phyloP scores from a whole-genome alignment of 2,329 filamentous ascomycete species.

The Trichoderma sp. region DNA sequence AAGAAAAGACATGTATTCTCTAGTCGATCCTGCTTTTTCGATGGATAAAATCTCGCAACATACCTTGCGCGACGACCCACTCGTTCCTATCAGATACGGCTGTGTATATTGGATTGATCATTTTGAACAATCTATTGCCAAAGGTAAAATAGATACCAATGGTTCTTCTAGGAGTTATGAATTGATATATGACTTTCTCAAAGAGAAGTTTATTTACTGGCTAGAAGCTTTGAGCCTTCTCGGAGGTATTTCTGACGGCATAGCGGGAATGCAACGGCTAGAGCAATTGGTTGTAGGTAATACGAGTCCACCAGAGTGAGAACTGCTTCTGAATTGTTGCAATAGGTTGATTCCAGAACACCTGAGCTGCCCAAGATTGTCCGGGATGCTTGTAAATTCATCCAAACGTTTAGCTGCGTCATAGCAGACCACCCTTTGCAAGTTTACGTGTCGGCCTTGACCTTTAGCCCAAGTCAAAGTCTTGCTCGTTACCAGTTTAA shows the following conservation, averaged over 20 bases:
- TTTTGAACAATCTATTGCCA: not conserved
- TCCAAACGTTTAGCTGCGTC: not conserved
- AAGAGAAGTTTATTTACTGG: not conserved
- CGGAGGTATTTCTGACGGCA: not conserved
- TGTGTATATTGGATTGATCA: not conserved
- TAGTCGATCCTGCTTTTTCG: not conserved
- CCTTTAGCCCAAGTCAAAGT: not conserved
- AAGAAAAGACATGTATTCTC: not conserved
- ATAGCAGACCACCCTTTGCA: not conserved
- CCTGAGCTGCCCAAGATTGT: fast-evolving
- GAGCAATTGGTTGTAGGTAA: not conserved
- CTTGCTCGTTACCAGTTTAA: fast-evolving
- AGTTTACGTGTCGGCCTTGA: not conserved
- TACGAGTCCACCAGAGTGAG: not conserved
- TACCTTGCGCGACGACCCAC: not conserved
- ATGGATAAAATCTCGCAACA: not conserved
- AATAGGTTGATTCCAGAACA: fast-evolving
- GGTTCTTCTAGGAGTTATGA: fast-evolving
- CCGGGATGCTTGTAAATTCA: not conserved
- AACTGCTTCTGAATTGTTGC: not conserved
- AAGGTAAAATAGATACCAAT: fast-evolving
- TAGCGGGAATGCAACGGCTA: not conserved
- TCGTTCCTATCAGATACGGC: not conserved
- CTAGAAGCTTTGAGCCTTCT: not conserved
- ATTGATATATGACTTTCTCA: not conserved